These are phyloP conservation scores for Graphilbum ipis-grandicollis DNA, from an alignment of 2,329 filamentous ascomycete species.

Conservation along the genomic window DNA sequence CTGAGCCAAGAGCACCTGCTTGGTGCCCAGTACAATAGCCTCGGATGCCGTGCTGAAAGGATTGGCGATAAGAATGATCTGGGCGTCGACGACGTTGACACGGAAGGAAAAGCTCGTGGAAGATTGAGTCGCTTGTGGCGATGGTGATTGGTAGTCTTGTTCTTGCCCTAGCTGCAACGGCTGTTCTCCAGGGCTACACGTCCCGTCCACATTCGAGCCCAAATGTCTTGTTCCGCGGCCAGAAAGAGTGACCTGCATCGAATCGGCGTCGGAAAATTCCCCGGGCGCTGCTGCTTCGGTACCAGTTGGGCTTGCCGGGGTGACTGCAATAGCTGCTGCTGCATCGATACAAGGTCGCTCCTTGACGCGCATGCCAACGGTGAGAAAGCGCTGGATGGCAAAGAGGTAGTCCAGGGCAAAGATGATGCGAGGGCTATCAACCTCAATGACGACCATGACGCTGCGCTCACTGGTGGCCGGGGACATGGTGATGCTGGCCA, in stretches of 20 bases:
- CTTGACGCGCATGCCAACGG: slow-evolving; percentile 50
- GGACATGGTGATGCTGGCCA: slow-evolving; percentile 94
- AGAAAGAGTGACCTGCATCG: slow-evolving; percentile 29
- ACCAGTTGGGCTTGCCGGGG: slow-evolving; percentile 10
- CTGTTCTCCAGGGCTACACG: too few species aligned
- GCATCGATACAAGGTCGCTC: slow-evolving; percentile 30
- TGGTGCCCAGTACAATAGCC: slow-evolving; percentile 85
- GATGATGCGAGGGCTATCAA: slow-evolving; percentile 89
- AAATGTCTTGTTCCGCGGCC: too few species aligned
- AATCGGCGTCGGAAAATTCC: slow-evolving; percentile 42
- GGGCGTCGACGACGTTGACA: slow-evolving; percentile 87
- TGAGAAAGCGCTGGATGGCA: slow-evolving; percentile 69
- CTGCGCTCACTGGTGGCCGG: slow-evolving; percentile 62
- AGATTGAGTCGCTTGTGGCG: too few species aligned
- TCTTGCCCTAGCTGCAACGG: background rate
- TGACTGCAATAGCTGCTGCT: too few species aligned
- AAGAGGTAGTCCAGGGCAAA: slow-evolving; percentile 94
- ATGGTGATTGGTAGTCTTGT: too few species aligned
- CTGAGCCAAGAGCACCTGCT: slow-evolving; percentile 81
- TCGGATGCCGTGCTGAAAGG: slow-evolving; percentile 80
- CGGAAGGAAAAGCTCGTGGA: slow-evolving; percentile 74
- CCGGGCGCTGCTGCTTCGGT: slow-evolving; percentile 40
- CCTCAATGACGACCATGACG: slow-evolving; percentile 77
- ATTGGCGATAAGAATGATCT: slow-evolving; percentile 92
- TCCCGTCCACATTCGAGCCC: too few species aligned